phyloP scores from a whole-genome alignment of 495 filamentous ascomycete genomes.

The Cetradonia linearis region DNA sequence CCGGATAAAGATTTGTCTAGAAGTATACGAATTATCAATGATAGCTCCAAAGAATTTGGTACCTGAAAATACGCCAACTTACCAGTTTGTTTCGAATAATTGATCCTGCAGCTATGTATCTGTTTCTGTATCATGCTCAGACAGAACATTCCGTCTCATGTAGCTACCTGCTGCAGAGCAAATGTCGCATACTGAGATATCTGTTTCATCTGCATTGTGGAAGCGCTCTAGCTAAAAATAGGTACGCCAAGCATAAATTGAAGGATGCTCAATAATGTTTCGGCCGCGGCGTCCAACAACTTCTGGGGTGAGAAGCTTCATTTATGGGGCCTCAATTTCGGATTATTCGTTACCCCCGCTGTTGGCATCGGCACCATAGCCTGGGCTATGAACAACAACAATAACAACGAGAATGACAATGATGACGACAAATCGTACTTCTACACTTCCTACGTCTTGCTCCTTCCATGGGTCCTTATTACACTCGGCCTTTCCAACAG shows the following conservation, averaged over 20 bases:
- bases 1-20: background rate
- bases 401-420: background rate
- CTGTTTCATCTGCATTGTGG: background rate
- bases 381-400: conserved; percentile 18
- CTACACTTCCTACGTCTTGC: background rate
- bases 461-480: conserved; percentile 23
- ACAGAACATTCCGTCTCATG: background rate
- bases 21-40: background rate
- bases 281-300: background rate
- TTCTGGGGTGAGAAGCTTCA: background rate
- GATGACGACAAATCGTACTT: background rate
- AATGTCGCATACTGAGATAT: background rate
- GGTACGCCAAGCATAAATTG: background rate
- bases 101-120: background rate
- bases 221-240: background rate
- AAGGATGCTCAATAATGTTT: background rate
- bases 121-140: background rate
- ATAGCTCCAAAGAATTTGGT: background rate
- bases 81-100: background rate
- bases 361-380: conserved; percentile 26
- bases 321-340: no score
- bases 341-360: background rate
- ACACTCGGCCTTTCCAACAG: conserved; percentile 22
- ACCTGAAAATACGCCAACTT: background rate
- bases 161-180: background rate